Evolutionary conservation across 768 basidiomycete genomes (phyloP).

Genomic region (Lanmaoa rubissima): DNA sequence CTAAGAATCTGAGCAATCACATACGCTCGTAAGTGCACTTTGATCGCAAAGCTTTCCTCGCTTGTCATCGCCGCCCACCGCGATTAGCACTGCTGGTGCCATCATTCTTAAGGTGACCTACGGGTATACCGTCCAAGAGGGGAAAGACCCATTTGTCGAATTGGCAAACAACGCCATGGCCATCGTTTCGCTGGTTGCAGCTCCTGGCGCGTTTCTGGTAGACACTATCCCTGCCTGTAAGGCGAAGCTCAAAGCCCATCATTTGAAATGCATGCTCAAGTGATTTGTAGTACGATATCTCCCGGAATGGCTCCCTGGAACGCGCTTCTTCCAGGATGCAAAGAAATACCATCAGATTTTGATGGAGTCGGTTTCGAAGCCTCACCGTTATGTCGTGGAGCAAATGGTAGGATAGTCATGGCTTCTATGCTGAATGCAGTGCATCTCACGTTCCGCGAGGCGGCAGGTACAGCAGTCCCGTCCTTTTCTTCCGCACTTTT

Average conservation of each 20-base stretch:
- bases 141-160: conserved; percentile 37
- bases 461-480: conserved; percentile 12
- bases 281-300: conserved; percentile 25
- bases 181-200: conserved; percentile 4
- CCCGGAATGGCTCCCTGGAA: conserved; percentile 37
- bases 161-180: conserved; percentile 26
- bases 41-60: not conserved
- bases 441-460: conserved; percentile 9
- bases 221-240: conserved; percentile 22
- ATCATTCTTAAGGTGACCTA: conserved; percentile 41
- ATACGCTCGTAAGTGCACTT: conserved; percentile 19
- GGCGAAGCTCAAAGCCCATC: not conserved
- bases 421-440: not conserved
- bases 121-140: conserved; percentile 37
- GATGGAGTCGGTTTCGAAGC: conserved; percentile 40
- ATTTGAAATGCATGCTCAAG: not conserved
- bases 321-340: conserved; percentile 33
- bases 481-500: conserved; percentile 23
- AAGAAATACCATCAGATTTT: conserved; percentile 27
- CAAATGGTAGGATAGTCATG: conserved; percentile 40
- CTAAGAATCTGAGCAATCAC: conserved; percentile 15
- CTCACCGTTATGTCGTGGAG: conserved; percentile 43
- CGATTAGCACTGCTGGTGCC: conserved; percentile 13
- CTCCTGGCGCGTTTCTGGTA: conserved; percentile 20
- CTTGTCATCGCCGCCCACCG: not conserved